Percentiles rank a stretch among this genome's conserved stretches.
Conservation (phyloP, 176 grass and related monocot species). For the Aegilops umbellulata region DNA sequence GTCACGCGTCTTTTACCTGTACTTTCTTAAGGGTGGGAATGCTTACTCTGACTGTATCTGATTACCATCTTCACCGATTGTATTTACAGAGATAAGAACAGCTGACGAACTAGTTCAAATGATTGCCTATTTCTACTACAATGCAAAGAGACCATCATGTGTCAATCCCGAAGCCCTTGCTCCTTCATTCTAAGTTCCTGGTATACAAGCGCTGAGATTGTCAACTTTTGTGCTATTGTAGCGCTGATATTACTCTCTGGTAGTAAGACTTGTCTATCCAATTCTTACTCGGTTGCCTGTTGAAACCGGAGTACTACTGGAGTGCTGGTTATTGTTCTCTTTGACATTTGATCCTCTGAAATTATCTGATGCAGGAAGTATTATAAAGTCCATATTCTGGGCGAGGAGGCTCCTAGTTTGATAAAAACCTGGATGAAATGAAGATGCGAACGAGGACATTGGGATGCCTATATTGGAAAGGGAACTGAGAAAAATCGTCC, state of each 20-base stretch:
- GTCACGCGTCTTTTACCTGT: background rate
- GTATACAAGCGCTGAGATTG: background rate
- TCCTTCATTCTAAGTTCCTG: slow-evolving; percentile 32
- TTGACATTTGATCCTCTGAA: background rate
- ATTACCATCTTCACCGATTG: background rate
- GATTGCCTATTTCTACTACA: slow-evolving; percentile 91
- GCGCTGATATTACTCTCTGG: background rate
- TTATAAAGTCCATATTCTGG: background rate
- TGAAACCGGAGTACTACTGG: background rate
- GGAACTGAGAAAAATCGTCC: background rate
- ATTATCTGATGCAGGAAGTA: slow-evolving; percentile 15
- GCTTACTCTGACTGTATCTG: background rate
- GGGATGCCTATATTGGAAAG: background rate
- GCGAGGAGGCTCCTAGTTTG: background rate
- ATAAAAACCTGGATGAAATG: background rate
- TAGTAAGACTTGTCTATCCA: background rate
- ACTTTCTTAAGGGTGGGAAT: background rate
- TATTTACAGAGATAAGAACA: slow-evolving; percentile 59
- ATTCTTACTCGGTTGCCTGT: background rate
- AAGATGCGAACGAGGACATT: background rate
- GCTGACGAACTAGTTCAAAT: slow-evolving; percentile 67
- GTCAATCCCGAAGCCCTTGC: slow-evolving; percentile 58
- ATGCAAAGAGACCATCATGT: slow-evolving; percentile 84
- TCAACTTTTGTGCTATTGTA: background rate
- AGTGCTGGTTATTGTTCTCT: background rate